Base-by-base conservation (phyloP, 257 asterid genomes). In the Petrea volubilis region DNA sequence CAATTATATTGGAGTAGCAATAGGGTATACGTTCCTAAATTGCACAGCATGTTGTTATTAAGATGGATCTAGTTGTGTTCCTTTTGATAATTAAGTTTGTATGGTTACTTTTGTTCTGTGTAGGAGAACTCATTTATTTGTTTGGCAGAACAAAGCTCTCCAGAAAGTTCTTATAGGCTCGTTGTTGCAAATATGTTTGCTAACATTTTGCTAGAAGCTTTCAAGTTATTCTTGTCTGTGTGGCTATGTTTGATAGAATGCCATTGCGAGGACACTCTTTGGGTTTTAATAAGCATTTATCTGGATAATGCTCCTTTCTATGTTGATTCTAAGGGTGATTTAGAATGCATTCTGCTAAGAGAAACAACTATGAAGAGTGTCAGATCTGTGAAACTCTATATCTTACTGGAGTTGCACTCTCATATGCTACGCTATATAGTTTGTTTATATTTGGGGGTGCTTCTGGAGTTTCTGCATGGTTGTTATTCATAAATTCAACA, bases 391-490 rank as follows among this genome's bases (percentile, higher is more conserved):
- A 28, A 6, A 38, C 18, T 38, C 40, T 53, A 51, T 59, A 24
- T 28, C 29, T 67, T 41, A 13, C 24, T 18, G 50, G 46, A 38
- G 23, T 24, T 40, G 64, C 21, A 36, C 21, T 41, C 46, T 15
- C 14, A 27, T 51, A 25, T 43, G 41, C 24, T 52, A 57, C 38
- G 44, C 5, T 47, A 64, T 0, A 24, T 27, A 68, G 29, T 50
- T 41, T 8, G 7, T 50, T 71, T 64, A 2, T 10, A 63, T 24
- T 21, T 21, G 25, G 10, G 44, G 55, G 40, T 67, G 23, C 66
- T 53, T 41, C 14, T 57, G 44, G 18, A 31, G 60, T n/a, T 64
- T 24, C 34, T 60, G 68, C 60, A 70, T 23, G 64, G 51, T 49
- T 33, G 24, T 28, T 51, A 18, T 68, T 67, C 68, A 23, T 58